These are phyloP conservation scores for Inga oerstediana DNA, from an alignment of 306 rosid species.

Conservation along the genomic window DNA sequence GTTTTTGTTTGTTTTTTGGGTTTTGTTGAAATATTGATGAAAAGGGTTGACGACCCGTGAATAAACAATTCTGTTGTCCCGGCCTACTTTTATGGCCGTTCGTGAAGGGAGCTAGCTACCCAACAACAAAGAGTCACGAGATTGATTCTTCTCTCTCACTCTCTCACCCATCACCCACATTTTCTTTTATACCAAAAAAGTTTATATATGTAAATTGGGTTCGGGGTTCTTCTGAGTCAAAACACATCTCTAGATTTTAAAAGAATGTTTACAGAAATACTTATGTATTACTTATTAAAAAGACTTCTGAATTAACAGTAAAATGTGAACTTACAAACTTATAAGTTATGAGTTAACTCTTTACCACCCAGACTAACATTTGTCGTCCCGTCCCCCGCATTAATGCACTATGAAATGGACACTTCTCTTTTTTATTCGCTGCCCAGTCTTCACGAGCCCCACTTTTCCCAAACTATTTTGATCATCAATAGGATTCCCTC, in stretches of 20 bases:
- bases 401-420: constrained; percentile 22
- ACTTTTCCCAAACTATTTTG: constrained; percentile 1
- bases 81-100: constrained; percentile 50
- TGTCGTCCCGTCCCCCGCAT: rapidly evolving
- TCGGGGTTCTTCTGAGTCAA: too few relatives aligned
- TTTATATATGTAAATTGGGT: too few relatives aligned
- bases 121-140: constrained; percentile 82
- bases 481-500: neutral
- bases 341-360: too few relatives aligned
- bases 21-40: neutral
- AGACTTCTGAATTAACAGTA: too few relatives aligned
- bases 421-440: constrained; percentile 14
- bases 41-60: constrained; percentile 56
- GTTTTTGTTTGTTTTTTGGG: neutral
- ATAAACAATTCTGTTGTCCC: constrained; percentile 47
- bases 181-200: neutral
- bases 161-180: constrained; percentile 37
- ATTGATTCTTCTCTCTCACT: constrained; percentile 27
- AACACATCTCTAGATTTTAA: too few relatives aligned
- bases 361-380: too few relatives aligned
- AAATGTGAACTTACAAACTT: too few relatives aligned
- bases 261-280: too few relatives aligned
- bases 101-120: constrained; percentile 39
- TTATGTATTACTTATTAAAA: too few relatives aligned
- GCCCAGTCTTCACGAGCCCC: constrained; percentile 1